Evolutionary conservation across 768 basidiomycete genomes (phyloP).

Genomic region (Macrolepiota fuliginosa): DNA sequence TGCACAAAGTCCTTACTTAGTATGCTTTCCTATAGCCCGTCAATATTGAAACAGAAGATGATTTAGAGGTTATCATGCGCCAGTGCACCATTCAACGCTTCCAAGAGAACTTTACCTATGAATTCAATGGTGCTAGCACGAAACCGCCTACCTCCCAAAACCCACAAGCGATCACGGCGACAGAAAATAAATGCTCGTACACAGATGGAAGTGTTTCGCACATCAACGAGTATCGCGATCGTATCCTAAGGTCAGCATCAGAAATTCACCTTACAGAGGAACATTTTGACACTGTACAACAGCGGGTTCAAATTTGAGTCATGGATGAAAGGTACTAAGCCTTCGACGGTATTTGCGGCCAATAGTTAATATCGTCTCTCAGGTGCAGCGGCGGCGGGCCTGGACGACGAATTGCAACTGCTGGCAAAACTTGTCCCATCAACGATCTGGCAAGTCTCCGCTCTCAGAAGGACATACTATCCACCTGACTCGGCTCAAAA

Average conservation of each 20-base stretch:
- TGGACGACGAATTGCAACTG: background rate
- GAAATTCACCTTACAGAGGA: too few relatives aligned
- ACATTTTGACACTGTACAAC: background rate
- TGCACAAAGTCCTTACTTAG: background rate
- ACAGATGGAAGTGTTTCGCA: background rate
- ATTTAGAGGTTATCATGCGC: background rate
- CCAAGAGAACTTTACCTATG: background rate
- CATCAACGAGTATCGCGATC: background rate
- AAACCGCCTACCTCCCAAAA: background rate
- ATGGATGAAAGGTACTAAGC: background rate
- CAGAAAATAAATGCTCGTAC: background rate
- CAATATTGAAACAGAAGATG: background rate
- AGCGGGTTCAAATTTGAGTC: background rate
- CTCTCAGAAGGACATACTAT: background rate
- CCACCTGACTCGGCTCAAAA: background rate
- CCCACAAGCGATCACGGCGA: background rate
- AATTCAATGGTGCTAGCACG: background rate
- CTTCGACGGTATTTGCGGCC: background rate
- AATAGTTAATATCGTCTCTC: background rate
- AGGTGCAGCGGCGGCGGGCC: background rate
- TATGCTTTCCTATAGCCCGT: background rate
- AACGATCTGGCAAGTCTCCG: background rate
- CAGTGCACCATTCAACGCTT: background rate
- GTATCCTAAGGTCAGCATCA: background rate
- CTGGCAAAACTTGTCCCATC: background rate